Evolutionary conservation across 2,329 filamentous ascomycete species (phyloP), one percentile per base, ranked within the genome.

Genomic region (Aspergillus proliferans): DNA sequence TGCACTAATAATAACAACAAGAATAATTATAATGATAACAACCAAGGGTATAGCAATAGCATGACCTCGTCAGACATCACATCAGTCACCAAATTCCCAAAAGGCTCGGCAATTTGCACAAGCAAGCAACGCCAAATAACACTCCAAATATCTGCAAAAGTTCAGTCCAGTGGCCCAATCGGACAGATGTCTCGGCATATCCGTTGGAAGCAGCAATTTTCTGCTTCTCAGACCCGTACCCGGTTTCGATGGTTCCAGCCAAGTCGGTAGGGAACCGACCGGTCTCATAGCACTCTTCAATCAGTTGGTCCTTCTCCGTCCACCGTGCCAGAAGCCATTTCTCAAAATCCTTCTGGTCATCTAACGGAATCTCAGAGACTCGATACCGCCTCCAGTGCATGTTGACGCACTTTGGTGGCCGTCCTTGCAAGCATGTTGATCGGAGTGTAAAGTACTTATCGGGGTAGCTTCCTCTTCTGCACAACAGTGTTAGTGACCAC

Each of bases 351-450:
- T 86, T 79, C 14, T 80, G 77, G 57, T 85, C 81, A 28, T 89
- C 79, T 8, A 95, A 78, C 0, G 92, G 92, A 40, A 98, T 95
- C 18, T 89, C 83, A 19, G 80, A 79, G 12, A 96, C 66, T 30
- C 81, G 80, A 70, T 95, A 96, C 8, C 90, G 84, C 47, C 93
- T 83, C 89, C 92, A 98, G 71, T 95, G 87, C 76, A 97, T 91
- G 70, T 96, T 97, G 61, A 97, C 91, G 1, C 90, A 95, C 66
- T 91, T 95, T 1, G 92, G 93, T 0, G 91, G 86, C 1, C 88
- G 83, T 10, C 93, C 91, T 67, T 93, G 83, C 54, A 96, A 85
- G 65, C 93, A 95, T 3, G 89, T 94, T 44, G 90, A 90, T 2
- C 82, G 81, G 3, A 98, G 76, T 0, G 88, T 91, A 69, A 94